Percentiles rank a stretch among this genome's conserved stretches.
These are phyloP conservation scores for Pseudogymnoascus sp. DNA, from an alignment of 2,329 filamentous ascomycete genomes.

Conservation along the genomic window DNA sequence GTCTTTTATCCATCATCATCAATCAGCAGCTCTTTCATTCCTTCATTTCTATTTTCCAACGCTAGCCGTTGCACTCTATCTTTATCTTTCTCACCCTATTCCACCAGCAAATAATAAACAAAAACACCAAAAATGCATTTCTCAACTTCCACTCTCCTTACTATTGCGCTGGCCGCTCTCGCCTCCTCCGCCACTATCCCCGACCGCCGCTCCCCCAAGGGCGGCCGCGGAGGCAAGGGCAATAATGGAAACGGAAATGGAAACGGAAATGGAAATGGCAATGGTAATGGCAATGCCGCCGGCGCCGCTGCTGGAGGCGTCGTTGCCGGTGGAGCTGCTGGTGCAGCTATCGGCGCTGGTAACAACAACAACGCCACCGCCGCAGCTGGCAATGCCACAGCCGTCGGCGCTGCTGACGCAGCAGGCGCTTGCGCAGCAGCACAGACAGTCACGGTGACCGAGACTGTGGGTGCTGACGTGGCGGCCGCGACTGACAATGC, in stretches of 20 bases:
- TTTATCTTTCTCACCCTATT: not conserved
- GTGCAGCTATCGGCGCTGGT: not conserved
- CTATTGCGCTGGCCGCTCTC: constrained; percentile 1
- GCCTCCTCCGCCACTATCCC: not conserved
- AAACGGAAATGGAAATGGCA: not conserved
- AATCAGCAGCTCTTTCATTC: not conserved
- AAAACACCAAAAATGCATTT: not conserved
- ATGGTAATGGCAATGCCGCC: not conserved
- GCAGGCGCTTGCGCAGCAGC: constrained; percentile 9
- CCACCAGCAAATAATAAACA: not conserved
- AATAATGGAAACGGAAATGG: not conserved
- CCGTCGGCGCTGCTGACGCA: constrained; percentile 7
- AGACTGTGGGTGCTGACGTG: not conserved
- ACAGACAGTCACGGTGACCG: not conserved
- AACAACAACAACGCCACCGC: not conserved
- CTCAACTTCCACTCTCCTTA: not conserved
- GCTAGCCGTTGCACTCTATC: constrained; percentile 1
- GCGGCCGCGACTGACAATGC: not conserved
- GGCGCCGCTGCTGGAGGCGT: not conserved
- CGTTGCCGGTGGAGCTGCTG: not conserved
- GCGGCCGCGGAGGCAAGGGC: not conserved
- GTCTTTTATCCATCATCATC: not conserved
- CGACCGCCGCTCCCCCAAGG: not conserved
- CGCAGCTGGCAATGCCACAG: not conserved
- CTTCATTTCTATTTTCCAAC: not conserved